Evolutionary conservation across 768 basidiomycete species (phyloP).

Genomic region (Cyclocybe cylindracea): DNA sequence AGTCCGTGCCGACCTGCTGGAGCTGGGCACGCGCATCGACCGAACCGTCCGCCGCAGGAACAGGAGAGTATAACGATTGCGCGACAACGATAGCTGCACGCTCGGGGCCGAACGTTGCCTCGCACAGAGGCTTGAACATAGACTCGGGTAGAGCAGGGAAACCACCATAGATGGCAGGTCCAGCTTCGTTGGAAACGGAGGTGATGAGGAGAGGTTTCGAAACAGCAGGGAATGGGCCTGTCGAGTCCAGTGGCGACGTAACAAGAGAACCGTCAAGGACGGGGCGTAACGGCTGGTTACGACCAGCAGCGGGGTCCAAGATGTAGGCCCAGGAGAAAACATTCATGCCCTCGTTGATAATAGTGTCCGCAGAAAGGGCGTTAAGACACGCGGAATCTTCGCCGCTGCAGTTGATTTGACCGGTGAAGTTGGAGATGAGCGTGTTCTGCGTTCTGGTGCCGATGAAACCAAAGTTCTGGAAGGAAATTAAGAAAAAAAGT

Average conservation of each 20-base stretch:
- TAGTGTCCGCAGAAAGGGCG: conserved; percentile 44
- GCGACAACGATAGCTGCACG: conserved; percentile 44
- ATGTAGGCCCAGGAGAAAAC: conserved; percentile 41
- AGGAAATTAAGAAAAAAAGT: neutral
- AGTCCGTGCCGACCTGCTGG: conserved; percentile 64
- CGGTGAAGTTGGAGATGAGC: conserved; percentile 55
- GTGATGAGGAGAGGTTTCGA: conserved; percentile 72
- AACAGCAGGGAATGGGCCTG: conserved; percentile 56
- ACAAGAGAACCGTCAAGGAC: conserved; percentile 70
- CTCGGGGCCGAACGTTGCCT: conserved; percentile 44
- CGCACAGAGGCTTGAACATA: conserved; percentile 39
- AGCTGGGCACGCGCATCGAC: conserved; percentile 59
- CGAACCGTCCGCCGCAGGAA: conserved; percentile 25
- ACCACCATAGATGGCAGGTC: conserved; percentile 51
- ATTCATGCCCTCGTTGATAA: conserved; percentile 55
- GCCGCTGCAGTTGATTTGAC: conserved; percentile 44
- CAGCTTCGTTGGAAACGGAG: conserved; percentile 74
- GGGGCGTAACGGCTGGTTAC: conserved; percentile 62
- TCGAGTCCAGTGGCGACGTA: conserved; percentile 63
- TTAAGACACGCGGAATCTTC: conserved; percentile 51
- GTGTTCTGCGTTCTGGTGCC: conserved; percentile 50
- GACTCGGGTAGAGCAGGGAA: conserved; percentile 41
- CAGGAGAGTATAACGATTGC: conserved; percentile 48
- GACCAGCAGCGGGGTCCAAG: conserved; percentile 56
- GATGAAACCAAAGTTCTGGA: conserved; percentile 74